Evolutionary conservation across 2,329 filamentous ascomycete species (phyloP).

Genomic region (Pyrenophora seminiperda): DNA sequence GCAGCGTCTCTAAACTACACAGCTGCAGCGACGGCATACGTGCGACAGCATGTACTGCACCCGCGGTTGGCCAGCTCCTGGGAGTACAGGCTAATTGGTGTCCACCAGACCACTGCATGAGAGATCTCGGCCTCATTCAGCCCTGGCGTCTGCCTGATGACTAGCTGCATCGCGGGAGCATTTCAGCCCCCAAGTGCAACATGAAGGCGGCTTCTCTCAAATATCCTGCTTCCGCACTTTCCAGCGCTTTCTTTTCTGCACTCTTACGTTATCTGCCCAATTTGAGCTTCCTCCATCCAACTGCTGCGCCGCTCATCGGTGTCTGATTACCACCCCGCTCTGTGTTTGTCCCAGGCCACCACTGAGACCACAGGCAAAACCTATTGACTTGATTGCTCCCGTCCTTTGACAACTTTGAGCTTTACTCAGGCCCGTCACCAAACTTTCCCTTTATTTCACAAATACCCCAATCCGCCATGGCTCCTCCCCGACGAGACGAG

Average conservation of each 20-base stretch:
- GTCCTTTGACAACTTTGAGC: background rate
- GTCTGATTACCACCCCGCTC: slow-evolving; percentile 24
- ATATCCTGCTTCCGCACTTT: slow-evolving; percentile 26
- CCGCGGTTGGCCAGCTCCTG: slow-evolving; percentile 5
- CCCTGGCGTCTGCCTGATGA: slow-evolving; percentile 37
- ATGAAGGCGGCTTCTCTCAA: slow-evolving; percentile 25
- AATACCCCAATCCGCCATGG: background rate
- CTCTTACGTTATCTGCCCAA: slow-evolving; percentile 23
- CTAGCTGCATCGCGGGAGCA: slow-evolving; percentile 34
- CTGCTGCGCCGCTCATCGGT: slow-evolving; percentile 27
- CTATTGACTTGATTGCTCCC: slow-evolving; percentile 19
- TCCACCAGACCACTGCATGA: slow-evolving; percentile 32
- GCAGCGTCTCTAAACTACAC: slow-evolving; percentile 1
- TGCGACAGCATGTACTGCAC: slow-evolving; percentile 11
- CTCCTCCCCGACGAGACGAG: slow-evolving; percentile 35
- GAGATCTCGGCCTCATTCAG: slow-evolving; percentile 20
- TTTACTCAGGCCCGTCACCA: slow-evolving; percentile 13
- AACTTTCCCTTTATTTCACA: background rate
- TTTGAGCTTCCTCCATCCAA: slow-evolving; percentile 29
- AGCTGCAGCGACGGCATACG: slow-evolving; percentile 12
- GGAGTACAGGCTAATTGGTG: slow-evolving; percentile 12
- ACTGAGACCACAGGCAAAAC: slow-evolving; percentile 14
- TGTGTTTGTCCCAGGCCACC: slow-evolving; percentile 18
- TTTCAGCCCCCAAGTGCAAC: slow-evolving; percentile 31
- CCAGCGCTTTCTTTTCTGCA: slow-evolving; percentile 14